These are phyloP conservation scores for Prunus dulcis DNA, from an alignment of 306 rosid species.

Conservation along the genomic window DNA sequence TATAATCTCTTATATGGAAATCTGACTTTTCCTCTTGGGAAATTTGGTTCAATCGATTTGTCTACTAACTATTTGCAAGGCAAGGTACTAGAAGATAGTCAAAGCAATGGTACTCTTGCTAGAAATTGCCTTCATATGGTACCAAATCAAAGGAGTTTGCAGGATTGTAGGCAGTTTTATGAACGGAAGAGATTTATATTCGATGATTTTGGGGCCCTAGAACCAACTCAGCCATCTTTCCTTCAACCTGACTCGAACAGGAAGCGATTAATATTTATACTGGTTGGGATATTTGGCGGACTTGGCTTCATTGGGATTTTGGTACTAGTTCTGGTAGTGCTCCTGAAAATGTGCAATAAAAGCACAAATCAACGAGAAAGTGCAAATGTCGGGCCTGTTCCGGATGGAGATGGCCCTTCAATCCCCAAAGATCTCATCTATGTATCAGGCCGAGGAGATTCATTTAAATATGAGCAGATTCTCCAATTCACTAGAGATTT, in stretches of 20 bases:
- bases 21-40: conserved; percentile 33
- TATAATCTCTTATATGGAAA: conserved; percentile 66
- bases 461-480: conserved; percentile 64
- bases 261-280: conserved; percentile 49
- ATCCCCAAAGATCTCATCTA: conserved; percentile 43
- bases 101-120: conserved; percentile 36
- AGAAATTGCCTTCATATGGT: conserved; percentile 58
- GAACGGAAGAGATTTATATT: conserved; percentile 31
- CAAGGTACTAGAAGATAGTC: conserved; percentile 24
- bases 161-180: conserved; percentile 63
- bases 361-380: conserved; percentile 38
- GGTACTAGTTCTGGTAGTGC: conserved; percentile 44
- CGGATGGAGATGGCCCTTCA: conserved; percentile 43
- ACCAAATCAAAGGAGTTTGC: conserved; percentile 48
- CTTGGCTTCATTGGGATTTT: conserved; percentile 58
- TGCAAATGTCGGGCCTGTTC: conserved; percentile 48
- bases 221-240: conserved; percentile 2
- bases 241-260: conserved; percentile 19
- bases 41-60: conserved; percentile 48
- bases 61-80: conserved; percentile 81
- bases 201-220: conserved; percentile 27
- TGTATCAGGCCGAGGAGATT: conserved; percentile 53
- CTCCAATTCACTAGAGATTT: conserved; percentile 54
- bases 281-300: conserved; percentile 81
- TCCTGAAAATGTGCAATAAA: conserved; percentile 37